Base-by-base conservation (phyloP, 2,329 filamentous ascomycete species). In the Botrytis paeoniae region DNA sequence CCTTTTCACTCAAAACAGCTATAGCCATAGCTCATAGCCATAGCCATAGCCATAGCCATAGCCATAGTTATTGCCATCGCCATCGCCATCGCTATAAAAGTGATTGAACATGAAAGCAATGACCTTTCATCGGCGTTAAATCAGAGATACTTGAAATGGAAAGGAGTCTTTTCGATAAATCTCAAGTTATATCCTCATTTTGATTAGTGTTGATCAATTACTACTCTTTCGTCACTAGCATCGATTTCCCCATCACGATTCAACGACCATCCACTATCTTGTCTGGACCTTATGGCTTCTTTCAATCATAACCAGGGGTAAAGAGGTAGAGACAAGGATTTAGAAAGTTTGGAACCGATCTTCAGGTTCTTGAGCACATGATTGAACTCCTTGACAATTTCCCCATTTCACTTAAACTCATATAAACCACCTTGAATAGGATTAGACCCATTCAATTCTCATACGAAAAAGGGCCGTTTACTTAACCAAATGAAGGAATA, bases 381-480 rank as follows among this genome's bases (percentile, higher is more conserved):
- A 63, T 32, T 43, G 25, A 32, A 63, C 41, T 66, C 32, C 63
- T 65, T 41, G 60, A 41, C 35, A 62, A 43, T 54, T 57, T 57
- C 51, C 51, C 51, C 51, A 57, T 57, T 57, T 0, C 51, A 8
- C 51, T 16, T 57, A 57, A 25, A 29, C 51, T 29, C 45, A 25
- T 25, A 25, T 22, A 39, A 39, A 37, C 10, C 4, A 1, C 35
- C 64, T 29, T 1, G 1, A 54, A 14, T 39, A 54, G 64, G 64
- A 29, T 14, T 68, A 68, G 32, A 10, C 3, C 1, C 0, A 3
- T 2, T 1, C 0, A 0, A 1, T 2, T 29, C 2, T 4, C 7
- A 0, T 18, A 5, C 6, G 14, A 0, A n/a, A 54, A 39, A 51
- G 45, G 25, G 32, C 45, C 45, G 32, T 51, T 39, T 29, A 0